Evolutionary conservation across 495 filamentous ascomycete genomes (phyloP), one percentile per base, ranked within the genome.

Genomic region (Neurospora discreta): DNA sequence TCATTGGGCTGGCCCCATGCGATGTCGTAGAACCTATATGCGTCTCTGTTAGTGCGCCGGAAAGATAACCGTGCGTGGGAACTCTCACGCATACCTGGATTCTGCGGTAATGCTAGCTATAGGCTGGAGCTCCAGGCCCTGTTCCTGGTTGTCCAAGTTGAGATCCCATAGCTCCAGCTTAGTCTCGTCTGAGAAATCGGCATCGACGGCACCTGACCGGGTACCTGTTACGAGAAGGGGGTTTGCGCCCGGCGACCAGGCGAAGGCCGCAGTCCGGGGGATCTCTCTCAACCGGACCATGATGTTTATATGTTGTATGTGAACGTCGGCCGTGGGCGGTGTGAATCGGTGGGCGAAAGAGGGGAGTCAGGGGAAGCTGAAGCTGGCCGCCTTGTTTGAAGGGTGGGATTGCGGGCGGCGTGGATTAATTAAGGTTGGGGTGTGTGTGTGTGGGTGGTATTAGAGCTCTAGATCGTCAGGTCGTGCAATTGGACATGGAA

Each of bases 211-310:
- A 70, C 95, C 95, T 71, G 95, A 94, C 77, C 92, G 88, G 33
- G 95, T 98, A 76, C 95, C 95, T n/a, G 95, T 98, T 52, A 94
- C 95, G 70, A 99, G 85, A 75, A 96, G 86, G 74, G 94, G 93
- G 71, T 87, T 85, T 41, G 86, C 84, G 71, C 90, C 90, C 16
- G 93, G 91, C 73, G 93, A 95, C 95, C 95, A 99, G 73, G 96
- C 93, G 78, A 99, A 98, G 77, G 94, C 92, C 81, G 95, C 95
- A 72, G 95, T 98, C 82, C 95, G 88, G 78, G 93, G 91, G 78
- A 99, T 95, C 84, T 98, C 93, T 85, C 94, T 89, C 82, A 98
- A 85, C 81, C 92, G 90, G 77, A 97, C 94, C 95, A 99, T 99
- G 79, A 78, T 90, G 33, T 65, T 33, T 65, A 33, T 65, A 33